These are phyloP conservation scores for Mortierella sp. DNA, from an alignment of 371 early-diverging fungal species.

Conservation along the genomic window DNA sequence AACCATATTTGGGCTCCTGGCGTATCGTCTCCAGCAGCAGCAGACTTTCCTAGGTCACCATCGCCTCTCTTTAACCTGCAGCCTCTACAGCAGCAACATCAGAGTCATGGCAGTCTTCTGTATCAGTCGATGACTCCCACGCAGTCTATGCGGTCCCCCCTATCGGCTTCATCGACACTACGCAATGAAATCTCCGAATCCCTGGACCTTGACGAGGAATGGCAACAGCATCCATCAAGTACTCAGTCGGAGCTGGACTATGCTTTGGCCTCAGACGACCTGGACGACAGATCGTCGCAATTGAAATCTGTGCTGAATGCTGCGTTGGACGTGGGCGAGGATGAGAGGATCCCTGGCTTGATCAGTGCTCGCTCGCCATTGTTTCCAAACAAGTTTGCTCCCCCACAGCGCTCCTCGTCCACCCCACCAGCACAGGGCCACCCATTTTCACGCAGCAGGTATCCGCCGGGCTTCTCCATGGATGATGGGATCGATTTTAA, in stretches of 20 bases:
- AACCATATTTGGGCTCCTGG: constrained; percentile 25
- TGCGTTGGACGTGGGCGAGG: constrained; percentile 58
- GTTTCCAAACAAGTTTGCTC: constrained; percentile 54
- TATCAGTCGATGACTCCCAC: constrained; percentile 13
- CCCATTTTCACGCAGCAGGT: constrained; percentile 25
- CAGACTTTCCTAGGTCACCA: constrained; percentile 84
- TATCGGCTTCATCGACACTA: constrained; percentile 22
- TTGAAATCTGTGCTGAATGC: constrained; percentile 61
- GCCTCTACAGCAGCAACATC: constrained; percentile 60
- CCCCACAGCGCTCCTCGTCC: constrained; percentile 65
- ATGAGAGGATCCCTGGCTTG: constrained; percentile 22
- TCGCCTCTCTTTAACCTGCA: constrained; percentile 77
- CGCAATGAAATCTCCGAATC: constrained; percentile 34
- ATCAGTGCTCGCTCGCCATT: constrained; percentile 33
- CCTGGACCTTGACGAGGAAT: constrained; percentile 26
- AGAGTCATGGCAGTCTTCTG: constrained; percentile 29
- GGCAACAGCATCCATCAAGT: constrained; percentile 1
- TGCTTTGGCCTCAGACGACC: constrained; percentile 5
- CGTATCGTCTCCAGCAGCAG: constrained; percentile 31
- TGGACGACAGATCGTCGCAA: constrained; percentile 36
- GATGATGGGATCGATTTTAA: constrained; percentile 22
- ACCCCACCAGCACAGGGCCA: constrained; percentile 64
- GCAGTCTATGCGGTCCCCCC: constrained; percentile 22
- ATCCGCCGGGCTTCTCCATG: constrained; percentile 26
- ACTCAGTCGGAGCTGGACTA: constrained; percentile 13